These are phyloP conservation scores for Meyerozyma elateridarum DNA, from an alignment of 1,139 yeast genomes.

Conservation along the genomic window DNA sequence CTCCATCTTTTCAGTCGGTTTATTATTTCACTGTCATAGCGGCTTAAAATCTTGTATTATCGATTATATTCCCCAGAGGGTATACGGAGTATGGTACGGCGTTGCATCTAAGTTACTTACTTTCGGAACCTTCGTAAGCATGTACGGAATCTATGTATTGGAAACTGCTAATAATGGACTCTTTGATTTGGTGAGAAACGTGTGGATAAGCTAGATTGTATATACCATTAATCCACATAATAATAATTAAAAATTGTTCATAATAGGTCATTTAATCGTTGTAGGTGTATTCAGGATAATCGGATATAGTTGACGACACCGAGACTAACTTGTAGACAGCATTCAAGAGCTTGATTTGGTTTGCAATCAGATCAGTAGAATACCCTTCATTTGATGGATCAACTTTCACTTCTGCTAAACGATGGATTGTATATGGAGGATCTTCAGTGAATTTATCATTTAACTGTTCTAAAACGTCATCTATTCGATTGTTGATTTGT, in stretches of 20 bases:
- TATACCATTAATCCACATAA: too few species aligned
- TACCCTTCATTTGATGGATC: constrained; percentile 34
- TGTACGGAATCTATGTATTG: constrained; percentile 77
- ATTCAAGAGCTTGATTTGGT: constrained; percentile 2
- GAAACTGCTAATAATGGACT: constrained; percentile 69
- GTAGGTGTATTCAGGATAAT: constrained; percentile 3
- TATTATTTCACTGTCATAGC: constrained; percentile 70
- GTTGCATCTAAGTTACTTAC: constrained; percentile 61
- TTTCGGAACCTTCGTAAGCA: constrained; percentile 64
- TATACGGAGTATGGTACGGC: constrained; percentile 68
- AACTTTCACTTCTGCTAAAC: constrained; percentile 50
- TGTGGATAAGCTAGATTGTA: too few species aligned
- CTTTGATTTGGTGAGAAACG: constrained; percentile 37
- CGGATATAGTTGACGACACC: constrained; percentile 2
- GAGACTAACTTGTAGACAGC: background rate
- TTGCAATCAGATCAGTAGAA: background rate
- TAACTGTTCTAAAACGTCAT: constrained; percentile 18
- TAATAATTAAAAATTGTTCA: too few species aligned
- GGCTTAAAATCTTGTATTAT: constrained; percentile 85
- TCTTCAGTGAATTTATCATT: constrained; percentile 20
- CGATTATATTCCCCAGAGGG: constrained; percentile 84
- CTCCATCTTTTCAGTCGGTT: constrained; percentile 55
- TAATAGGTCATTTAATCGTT: too few species aligned
- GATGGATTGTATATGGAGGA: constrained; percentile 58
- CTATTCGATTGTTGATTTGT: background rate